Conservation (phyloP, 305 asterid species). For the Plantago coronopus region DNA sequence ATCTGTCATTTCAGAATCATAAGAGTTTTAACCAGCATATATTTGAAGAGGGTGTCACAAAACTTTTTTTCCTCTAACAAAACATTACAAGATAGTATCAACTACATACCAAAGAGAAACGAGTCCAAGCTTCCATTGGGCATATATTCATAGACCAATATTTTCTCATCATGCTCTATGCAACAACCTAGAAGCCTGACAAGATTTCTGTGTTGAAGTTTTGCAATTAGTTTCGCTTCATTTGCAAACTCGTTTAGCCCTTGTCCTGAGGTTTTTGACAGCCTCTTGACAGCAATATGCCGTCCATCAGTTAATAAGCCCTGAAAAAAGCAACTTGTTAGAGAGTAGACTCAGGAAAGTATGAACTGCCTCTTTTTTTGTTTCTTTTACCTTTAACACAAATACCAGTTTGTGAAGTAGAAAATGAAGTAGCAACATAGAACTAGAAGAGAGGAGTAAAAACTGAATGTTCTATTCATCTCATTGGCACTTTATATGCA, state of each 20-base stretch:
- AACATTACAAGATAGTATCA: not conserved
- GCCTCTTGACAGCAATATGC: slow-evolving; percentile 5
- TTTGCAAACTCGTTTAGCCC: not conserved
- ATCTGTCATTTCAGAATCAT: slow-evolving; percentile 25
- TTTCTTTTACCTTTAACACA: too few relatives aligned
- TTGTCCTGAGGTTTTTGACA: slow-evolving; percentile 5
- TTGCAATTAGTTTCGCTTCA: slow-evolving; percentile 1
- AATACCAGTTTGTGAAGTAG: too few relatives aligned
- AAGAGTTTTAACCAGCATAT: not conserved
- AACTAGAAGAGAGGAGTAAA: not conserved
- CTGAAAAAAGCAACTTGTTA: not conserved
- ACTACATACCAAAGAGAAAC: slow-evolving; percentile 1
- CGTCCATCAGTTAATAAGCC: slow-evolving; percentile 2
- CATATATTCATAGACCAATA: slow-evolving; percentile 6
- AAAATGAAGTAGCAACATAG: too few relatives aligned
- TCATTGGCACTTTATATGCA: too few relatives aligned
- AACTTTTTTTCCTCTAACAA: not conserved
- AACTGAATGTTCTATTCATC: too few relatives aligned
- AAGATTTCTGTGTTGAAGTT: slow-evolving; percentile 8
- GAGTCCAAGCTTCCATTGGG: slow-evolving; percentile 13
- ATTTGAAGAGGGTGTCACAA: not conserved
- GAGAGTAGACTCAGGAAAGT: not conserved
- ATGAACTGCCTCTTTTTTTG: too few relatives aligned
- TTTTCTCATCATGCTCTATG: not conserved
- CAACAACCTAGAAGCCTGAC: slow-evolving; percentile 7